A percentile compares a stretch with the other conserved stretches of the same genome.
Evolutionary conservation across 768 basidiomycete species (phyloP).

Genomic region (Macrolepiota fuliginosa): DNA sequence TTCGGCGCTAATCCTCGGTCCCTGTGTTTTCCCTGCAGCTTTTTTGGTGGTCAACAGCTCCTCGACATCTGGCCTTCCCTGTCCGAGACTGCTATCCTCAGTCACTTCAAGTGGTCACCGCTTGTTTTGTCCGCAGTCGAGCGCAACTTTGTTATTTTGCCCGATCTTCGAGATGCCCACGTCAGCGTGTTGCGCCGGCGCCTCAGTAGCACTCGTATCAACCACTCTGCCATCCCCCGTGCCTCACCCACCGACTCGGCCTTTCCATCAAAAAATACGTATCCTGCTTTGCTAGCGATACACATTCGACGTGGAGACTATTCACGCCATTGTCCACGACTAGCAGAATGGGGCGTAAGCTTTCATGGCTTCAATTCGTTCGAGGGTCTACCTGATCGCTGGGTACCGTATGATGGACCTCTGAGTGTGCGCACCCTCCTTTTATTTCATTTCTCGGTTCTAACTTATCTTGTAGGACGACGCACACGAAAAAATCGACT

Average conservation of each 20-base stretch:
- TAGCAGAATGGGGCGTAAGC: conserved; percentile 38
- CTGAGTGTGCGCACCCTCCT: background rate
- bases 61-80: conserved; percentile 23
- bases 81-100: conserved; percentile 40
- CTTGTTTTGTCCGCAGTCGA: conserved; percentile 48
- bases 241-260: conserved; percentile 14
- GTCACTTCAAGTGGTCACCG: conserved; percentile 51
- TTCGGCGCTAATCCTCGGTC: background rate
- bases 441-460: background rate
- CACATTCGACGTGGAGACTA: conserved; percentile 61
- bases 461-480: background rate
- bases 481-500: conserved; percentile 16
- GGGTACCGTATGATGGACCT: conserved; percentile 25
- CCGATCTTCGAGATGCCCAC: conserved; percentile 13
- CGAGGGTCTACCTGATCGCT: conserved; percentile 37
- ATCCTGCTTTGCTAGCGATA: conserved; percentile 48
- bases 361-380: conserved; percentile 54
- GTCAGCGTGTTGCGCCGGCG: background rate
- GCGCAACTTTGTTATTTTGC: conserved; percentile 40
- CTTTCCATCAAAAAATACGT: conserved; percentile 16
- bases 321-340: conserved; percentile 49
- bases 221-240: conserved; percentile 14
- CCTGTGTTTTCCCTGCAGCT: conserved; percentile 23
- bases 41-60: conserved; percentile 48
- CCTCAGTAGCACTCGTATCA: background rate